Evolutionary conservation across 768 basidiomycete genomes (phyloP).

Genomic region (Naganishia vaughanmartiniae): DNA sequence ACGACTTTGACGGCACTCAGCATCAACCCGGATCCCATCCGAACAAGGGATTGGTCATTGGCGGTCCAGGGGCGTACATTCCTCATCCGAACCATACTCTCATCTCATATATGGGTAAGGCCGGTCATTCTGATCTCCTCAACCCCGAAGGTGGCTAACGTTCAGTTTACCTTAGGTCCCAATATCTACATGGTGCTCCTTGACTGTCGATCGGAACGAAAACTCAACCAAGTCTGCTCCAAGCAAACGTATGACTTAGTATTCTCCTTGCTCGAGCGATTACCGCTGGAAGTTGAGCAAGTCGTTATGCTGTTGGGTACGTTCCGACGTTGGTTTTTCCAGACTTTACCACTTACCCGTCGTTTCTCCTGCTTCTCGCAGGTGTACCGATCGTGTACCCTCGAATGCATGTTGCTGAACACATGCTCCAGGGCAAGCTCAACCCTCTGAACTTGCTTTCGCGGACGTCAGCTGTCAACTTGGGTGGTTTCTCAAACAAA

Average conservation of each 20-base stretch:
- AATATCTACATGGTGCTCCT: constrained; percentile 63
- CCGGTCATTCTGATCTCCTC: constrained; percentile 55
- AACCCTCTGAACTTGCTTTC: constrained; percentile 81
- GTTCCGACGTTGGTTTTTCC: constrained; percentile 34
- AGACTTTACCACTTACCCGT: constrained; percentile 30
- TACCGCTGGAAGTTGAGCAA: constrained; percentile 74
- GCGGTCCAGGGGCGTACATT: constrained; percentile 72
- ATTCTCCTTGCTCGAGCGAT: constrained; percentile 61
- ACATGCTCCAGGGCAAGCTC: constrained; percentile 69
- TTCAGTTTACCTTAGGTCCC: constrained; percentile 17
- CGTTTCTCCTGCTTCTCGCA: constrained; percentile 56
- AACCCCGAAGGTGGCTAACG: not conserved
- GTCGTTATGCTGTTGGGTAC: constrained; percentile 75
- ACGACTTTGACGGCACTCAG: constrained; percentile 70
- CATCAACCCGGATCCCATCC: constrained; percentile 64
- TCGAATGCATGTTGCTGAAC: constrained; percentile 69
- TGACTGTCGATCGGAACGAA: constrained; percentile 74
- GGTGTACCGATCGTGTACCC: constrained; percentile 69
- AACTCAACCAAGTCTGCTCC: constrained; percentile 76
- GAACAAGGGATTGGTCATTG: constrained; percentile 71
- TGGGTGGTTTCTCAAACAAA: constrained; percentile 63
- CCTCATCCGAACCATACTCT: constrained; percentile 78
- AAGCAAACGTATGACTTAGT: constrained; percentile 67
- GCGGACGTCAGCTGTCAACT: constrained; percentile 63
- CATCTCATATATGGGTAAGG: constrained; percentile 64